Base-by-base conservation (phyloP, 1,284 basidiomycete genomes). In the Puccinia hordei region DNA sequence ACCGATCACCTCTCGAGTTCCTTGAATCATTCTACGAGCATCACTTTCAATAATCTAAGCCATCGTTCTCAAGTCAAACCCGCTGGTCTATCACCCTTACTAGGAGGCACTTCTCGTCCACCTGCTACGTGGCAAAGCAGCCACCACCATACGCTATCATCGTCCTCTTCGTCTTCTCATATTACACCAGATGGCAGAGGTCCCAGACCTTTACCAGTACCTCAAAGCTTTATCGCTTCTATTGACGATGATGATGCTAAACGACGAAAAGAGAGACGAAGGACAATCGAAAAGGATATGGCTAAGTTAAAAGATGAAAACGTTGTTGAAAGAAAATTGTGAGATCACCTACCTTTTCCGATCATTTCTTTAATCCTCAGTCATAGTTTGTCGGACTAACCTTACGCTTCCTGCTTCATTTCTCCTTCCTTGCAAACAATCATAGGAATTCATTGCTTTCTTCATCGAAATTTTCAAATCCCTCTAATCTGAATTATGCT, bases 251-350 rank as follows among this genome's bases (percentile, higher is more conserved):
- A 80, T 59, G 68, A 80, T 57, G 38, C 53, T 44, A 59, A 69
- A 30, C 51, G 66, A 35, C 49, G 77, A 38, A 80, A 74, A 46
- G 35, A 73, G 35, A 63, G 78, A 35, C 68, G 78, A 35, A 49
- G 57, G 30, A 73, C 78, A 3, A 80, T 80, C 13, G 78, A 80
- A 44, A 59, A 73, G 51, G 78, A 80, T 68, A 80, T 80, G 78
- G 78, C 78, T 55, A 80, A 73, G 38, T 33, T 80, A 24, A 73
- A 73, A 27, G 69, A 80, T 68, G 71, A 80, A 51, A 80, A 74
- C 44, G 78, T 80, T 8, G 78, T 80, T n/a, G 78, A 80, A 57
- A 63, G 61, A 19, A 80, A 80, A 80, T 41, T 63, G 78, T 74
- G 46, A 69, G 75, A 33, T 38, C 15, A n/a, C n/a, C n/a, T 9